Evolutionary conservation across 371 early-diverging fungal genomes (phyloP).

Genomic region (Haplosporangium sp.): DNA sequence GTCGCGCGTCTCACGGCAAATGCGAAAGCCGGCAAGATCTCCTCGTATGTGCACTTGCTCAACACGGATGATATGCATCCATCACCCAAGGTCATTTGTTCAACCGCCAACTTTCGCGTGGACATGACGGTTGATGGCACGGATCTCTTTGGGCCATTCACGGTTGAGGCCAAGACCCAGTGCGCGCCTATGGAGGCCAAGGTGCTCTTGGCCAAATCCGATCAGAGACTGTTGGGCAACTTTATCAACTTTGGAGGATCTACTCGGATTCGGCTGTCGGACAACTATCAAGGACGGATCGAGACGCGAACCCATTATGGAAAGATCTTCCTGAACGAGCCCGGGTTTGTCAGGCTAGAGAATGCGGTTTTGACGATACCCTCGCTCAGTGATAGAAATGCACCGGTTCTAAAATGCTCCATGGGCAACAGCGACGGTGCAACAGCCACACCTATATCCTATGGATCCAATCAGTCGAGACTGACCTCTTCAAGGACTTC

Average conservation of each 20-base stretch:
- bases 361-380: slow-evolving; percentile 28
- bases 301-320: slow-evolving; percentile 50
- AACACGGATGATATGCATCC: slow-evolving; percentile 40
- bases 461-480: slow-evolving; percentile 15
- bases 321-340: slow-evolving; percentile 40
- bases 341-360: slow-evolving; percentile 43
- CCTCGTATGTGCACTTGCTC: slow-evolving; percentile 33
- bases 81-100: slow-evolving; percentile 39
- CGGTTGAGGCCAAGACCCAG: slow-evolving; percentile 55
- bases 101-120: slow-evolving; percentile 23
- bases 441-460: neutral
- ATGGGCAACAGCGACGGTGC: too few species aligned
- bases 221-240: slow-evolving; percentile 43
- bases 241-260: slow-evolving; percentile 55
- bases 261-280: slow-evolving; percentile 32
- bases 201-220: slow-evolving; percentile 26
- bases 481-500: slow-evolving; percentile 32
- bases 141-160: slow-evolving; percentile 38
- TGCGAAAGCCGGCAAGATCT: slow-evolving; percentile 39
- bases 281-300: slow-evolving; percentile 46
- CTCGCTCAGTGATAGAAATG: slow-evolving; percentile 31
- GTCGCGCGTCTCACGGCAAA: slow-evolving; percentile 30
- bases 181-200: slow-evolving; percentile 44
- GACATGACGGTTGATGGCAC: slow-evolving; percentile 34
- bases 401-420: neutral